A percentile compares a stretch with the other conserved stretches of the same genome.
Evolutionary conservation across 148 eudicot species (phyloP).

Genomic region (Oxyria digyna): DNA sequence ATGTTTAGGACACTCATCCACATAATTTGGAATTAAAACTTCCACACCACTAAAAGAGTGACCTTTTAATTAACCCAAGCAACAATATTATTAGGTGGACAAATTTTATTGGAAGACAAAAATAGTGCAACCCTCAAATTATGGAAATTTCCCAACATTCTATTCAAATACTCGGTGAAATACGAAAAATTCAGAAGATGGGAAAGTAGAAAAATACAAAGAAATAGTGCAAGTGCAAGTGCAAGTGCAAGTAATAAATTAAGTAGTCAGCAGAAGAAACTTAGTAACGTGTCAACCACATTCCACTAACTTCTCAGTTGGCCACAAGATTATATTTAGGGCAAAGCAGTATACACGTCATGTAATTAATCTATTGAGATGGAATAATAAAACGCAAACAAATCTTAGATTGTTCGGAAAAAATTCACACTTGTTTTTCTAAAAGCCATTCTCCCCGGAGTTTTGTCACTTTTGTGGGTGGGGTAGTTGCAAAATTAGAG

Average conservation of each 20-base stretch:
- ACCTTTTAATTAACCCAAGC: neutral
- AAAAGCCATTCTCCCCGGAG: no score
- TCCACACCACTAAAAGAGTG: neutral
- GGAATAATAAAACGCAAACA: no score
- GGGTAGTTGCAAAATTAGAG: no score
- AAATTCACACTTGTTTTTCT: no score
- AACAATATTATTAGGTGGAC: neutral
- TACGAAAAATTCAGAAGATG: neutral
- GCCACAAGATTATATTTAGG: neutral
- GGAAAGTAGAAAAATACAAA: slow-evolving; percentile 5
- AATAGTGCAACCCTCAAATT: neutral
- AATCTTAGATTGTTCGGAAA: no score
- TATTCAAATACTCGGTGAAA: neutral
- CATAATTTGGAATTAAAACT: neutral
- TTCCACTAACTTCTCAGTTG: neutral
- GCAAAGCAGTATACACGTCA: neutral
- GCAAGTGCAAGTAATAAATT: neutral
- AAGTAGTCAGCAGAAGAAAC: no score
- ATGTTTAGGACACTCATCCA: neutral
- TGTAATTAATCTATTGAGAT: neutral
- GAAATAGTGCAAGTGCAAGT: no score
- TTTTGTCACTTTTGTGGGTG: no score
- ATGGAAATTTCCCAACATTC: neutral
- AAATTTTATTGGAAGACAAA: slow-evolving; percentile 1
- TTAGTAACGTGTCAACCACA: slow-evolving; percentile 2